phyloP scores from a whole-genome alignment of 129 eudicot genomes.

The Flaveria trinervia region DNA sequence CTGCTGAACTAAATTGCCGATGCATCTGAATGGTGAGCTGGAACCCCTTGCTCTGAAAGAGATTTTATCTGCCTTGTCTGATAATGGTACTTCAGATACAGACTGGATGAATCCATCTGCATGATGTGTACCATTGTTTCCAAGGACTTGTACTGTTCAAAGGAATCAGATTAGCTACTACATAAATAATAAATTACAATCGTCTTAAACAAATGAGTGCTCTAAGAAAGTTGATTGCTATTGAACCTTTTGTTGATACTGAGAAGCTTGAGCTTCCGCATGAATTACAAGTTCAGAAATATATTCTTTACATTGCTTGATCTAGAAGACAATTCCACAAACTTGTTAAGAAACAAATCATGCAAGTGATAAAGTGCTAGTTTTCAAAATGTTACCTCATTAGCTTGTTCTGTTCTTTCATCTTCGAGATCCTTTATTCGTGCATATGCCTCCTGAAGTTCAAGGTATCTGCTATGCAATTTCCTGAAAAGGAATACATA shows the following conservation, averaged over 20 bases:
- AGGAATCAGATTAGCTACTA: conserved; percentile 23
- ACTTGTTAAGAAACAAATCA: conserved; percentile 6
- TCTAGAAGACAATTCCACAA: conserved; percentile 43
- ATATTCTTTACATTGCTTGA: conserved; percentile 59
- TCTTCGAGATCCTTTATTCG: conserved; percentile 63
- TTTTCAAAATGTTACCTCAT: conserved; percentile 47
- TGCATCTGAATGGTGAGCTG: conserved; percentile 90
- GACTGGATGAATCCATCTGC: conserved; percentile 47
- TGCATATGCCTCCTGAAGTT: conserved; percentile 51
- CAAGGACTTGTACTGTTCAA: conserved; percentile 75
- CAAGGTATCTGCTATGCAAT: conserved; percentile 49
- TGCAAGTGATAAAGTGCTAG: background rate
- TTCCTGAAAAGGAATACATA: conserved; percentile 35
- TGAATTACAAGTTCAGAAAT: conserved; percentile 79
- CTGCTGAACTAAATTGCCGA: conserved; percentile 76
- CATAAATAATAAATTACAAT: background rate
- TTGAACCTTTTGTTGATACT: conserved; percentile 79
- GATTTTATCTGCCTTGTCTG: conserved; percentile 60
- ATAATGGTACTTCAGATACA: conserved; percentile 37
- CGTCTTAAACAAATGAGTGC: background rate
- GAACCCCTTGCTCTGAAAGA: conserved; percentile 68
- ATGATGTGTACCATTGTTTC: conserved; percentile 63
- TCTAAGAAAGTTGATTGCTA: conserved; percentile 12
- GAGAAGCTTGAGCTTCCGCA: conserved; percentile 85
- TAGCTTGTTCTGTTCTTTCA: conserved; percentile 56